phyloP scores from a whole-genome alignment of 495 filamentous ascomycete species.

The Lophium mytilinum region DNA sequence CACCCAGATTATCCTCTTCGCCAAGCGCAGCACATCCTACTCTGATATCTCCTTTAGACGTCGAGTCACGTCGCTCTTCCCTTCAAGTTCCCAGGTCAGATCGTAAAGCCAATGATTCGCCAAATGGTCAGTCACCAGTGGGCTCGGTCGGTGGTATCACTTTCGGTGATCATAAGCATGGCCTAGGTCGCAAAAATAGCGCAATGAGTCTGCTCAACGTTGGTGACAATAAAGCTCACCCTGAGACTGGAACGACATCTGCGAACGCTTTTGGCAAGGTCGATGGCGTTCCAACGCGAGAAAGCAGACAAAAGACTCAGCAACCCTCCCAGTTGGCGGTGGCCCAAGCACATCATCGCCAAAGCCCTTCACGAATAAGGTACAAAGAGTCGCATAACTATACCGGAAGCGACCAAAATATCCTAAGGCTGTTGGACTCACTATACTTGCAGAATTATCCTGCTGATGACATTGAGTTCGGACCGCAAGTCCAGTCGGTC shows the following conservation, averaged over 20 bases:
- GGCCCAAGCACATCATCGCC: slow-evolving; percentile 19
- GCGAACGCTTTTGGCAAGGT: slow-evolving; percentile 80
- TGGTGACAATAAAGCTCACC: slow-evolving; percentile 67
- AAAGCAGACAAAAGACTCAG: slow-evolving; percentile 29
- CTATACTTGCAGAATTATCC: slow-evolving; percentile 90
- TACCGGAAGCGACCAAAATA: slow-evolving; percentile 77
- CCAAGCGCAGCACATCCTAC: slow-evolving; percentile 29
- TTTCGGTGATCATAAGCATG: slow-evolving; percentile 14
- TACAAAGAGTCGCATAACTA: slow-evolving; percentile 57
- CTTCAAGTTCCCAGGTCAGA: slow-evolving; percentile 14
- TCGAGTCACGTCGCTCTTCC: slow-evolving; percentile 9
- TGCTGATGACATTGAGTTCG: slow-evolving; percentile 67
- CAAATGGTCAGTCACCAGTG: slow-evolving; percentile 11
- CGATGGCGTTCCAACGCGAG: slow-evolving; percentile 39
- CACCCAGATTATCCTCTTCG: slow-evolving; percentile 34
- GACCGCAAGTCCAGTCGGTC: slow-evolving; percentile 70
- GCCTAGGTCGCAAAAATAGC: slow-evolving; percentile 56
- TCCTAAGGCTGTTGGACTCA: slow-evolving; percentile 76
- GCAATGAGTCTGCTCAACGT: slow-evolving; percentile 76
- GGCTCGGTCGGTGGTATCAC: slow-evolving; percentile 4
- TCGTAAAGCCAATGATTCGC: not conserved
- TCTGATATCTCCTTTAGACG: slow-evolving; percentile 13
- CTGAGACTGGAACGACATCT: slow-evolving; percentile 78
- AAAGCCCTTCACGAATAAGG: slow-evolving; percentile 29
- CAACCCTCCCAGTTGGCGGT: slow-evolving; percentile 24